Percentiles rank a stretch among this genome's conserved stretches.
Evolutionary conservation across 2,329 filamentous ascomycete species (phyloP).

Genomic region (Laburnicola sp.): DNA sequence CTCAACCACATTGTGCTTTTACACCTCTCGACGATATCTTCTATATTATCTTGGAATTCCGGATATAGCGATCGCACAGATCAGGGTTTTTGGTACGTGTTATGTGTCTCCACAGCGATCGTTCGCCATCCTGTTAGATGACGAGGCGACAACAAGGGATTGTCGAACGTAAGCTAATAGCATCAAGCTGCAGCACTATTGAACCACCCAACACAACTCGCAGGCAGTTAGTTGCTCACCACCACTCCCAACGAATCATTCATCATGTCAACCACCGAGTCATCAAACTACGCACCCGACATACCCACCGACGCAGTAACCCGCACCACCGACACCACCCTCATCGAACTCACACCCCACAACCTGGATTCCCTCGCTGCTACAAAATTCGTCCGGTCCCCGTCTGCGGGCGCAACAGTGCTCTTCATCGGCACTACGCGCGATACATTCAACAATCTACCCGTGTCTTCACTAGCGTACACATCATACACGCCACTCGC

Average conservation of each 20-base stretch:
- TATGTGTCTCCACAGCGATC: too few relatives aligned
- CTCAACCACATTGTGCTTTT: conserved; percentile 6
- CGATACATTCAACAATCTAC: conserved; percentile 70
- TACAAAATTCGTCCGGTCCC: conserved; percentile 69
- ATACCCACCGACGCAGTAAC: conserved; percentile 34
- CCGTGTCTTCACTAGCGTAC: conserved; percentile 76
- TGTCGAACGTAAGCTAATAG: too few relatives aligned
- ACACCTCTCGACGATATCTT: conserved; percentile 6
- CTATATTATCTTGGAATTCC: too few relatives aligned
- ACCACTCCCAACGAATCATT: background rate
- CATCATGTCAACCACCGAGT: conserved; percentile 34
- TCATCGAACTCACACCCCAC: conserved; percentile 69
- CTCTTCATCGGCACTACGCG: conserved; percentile 67
- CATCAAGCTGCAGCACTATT: conserved; percentile 1
- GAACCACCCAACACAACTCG: conserved; percentile 5
- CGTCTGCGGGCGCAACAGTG: conserved; percentile 37
- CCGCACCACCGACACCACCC: conserved; percentile 51
- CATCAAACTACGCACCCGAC: conserved; percentile 28
- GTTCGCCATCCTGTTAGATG: too few relatives aligned
- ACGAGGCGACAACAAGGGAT: too few relatives aligned
- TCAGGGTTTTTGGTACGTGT: too few relatives aligned
- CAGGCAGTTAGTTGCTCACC: too few relatives aligned
- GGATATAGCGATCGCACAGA: too few relatives aligned
- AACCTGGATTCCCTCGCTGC: conserved; percentile 60
- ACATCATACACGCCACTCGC: conserved; percentile 72